Base-by-base conservation (phyloP, 768 basidiomycete genomes). In the Lyophyllum semitale region DNA sequence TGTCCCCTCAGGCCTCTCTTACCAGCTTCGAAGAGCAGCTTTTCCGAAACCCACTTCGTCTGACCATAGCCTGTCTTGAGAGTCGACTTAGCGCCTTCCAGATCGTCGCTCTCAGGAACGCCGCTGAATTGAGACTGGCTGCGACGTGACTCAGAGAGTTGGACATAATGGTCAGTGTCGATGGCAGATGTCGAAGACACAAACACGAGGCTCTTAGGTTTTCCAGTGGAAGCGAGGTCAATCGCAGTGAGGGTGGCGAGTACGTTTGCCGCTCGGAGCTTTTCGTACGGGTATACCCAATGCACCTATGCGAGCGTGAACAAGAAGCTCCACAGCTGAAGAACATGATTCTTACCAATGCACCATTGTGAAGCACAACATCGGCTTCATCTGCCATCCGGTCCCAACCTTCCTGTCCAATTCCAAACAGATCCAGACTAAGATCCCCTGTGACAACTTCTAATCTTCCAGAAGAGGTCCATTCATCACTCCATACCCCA, bases 201-300 rank as follows among this genome's bases (percentile, higher is more conserved):
- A 65, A 98, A 98, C 1, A 94, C 85, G 54, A 98, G 68, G 2
- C 76, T 68, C 74, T 99, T 99, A 30, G 87, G 82, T 66, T 85
- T 91, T 22, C 78, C 76, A 8, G 81, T 78, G 12, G 87, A 82
- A 3, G 92, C 92, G 25, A 99, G 82, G 30, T 90, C 82, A 40
- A 97, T 78, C 6, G 87, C 87, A 2, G 90, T 89, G 53, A 99
- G 66, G 6, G 97, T 99, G 0, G 90, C 88, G 11, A 95, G 66
- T n/a, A 98, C 97, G 70, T 99, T 99, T 13, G 95, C 84, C 0
- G 88, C 80, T 7, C 95, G 90, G 11, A 99, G 80, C 68, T 87
- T 93, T 68, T 95, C 89, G 72, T 99, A 99, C 0, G 95, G 94
- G 70, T 97, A 99, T 2, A 99, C 93, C 97, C 97, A 99, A 66